A percentile compares a stretch with the other conserved stretches of the same genome.
Evolutionary conservation across 768 basidiomycete genomes (phyloP).

Genomic region (Sistotremastrum suecicum): DNA sequence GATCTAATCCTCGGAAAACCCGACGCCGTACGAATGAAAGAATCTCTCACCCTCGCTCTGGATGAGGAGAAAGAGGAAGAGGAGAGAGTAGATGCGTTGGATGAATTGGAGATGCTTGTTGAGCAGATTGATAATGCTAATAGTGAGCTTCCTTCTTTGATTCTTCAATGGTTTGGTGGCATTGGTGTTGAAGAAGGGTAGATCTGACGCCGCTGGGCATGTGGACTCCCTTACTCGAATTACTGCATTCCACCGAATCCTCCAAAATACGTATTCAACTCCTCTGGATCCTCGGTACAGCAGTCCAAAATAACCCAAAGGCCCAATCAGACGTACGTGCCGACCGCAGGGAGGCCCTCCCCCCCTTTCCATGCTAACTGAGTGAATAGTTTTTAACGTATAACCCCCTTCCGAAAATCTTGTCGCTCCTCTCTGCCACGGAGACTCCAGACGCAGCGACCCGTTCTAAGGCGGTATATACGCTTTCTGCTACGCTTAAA

Average conservation of each 20-base stretch:
- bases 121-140: conserved; percentile 90
- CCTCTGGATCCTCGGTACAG: conserved; percentile 82
- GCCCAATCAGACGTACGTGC: conserved; percentile 60
- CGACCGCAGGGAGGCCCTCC: not conserved
- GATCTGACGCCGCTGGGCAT: conserved; percentile 65
- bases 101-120: conserved; percentile 80
- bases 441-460: conserved; percentile 32
- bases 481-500: conserved; percentile 64
- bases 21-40: conserved; percentile 75
- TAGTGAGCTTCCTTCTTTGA: conserved; percentile 22
- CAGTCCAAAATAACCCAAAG: conserved; percentile 78
- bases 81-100: conserved; percentile 53
- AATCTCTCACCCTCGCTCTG: conserved; percentile 49
- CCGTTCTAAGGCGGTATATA: conserved; percentile 73
- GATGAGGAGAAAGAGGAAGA: conserved; percentile 42
- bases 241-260: conserved; percentile 43
- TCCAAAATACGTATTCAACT: conserved; percentile 51
- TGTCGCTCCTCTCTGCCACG: conserved; percentile 45
- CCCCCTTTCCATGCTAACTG: not conserved
- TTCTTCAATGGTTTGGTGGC: not conserved
- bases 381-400: conserved; percentile 4
- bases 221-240: conserved; percentile 60
- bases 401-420: conserved; percentile 51
- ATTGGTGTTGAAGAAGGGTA: conserved; percentile 14
- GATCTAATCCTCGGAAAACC: conserved; percentile 76